A percentile compares a stretch with the other conserved stretches of the same genome.
Conservation (phyloP, 2,329 filamentous ascomycete species). For the Xylariaceae sp. region DNA sequence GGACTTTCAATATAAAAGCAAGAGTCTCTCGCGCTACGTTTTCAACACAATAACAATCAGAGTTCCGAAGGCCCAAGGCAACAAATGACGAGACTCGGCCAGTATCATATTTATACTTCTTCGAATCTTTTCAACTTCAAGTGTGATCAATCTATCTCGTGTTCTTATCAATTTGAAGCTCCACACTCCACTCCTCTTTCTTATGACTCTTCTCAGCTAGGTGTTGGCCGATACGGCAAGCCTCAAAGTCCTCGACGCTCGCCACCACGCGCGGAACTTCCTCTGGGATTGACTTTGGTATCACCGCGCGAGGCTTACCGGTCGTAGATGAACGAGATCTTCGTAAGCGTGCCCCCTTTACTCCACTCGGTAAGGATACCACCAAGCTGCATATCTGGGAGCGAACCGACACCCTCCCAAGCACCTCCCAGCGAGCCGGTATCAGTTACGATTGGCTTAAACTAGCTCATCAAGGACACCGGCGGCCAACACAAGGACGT, state of each 20-base stretch:
- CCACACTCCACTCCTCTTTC: neutral
- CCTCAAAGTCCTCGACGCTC: neutral
- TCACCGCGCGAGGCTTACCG: neutral
- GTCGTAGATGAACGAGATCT: neutral
- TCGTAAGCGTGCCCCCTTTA: neutral
- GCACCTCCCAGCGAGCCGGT: neutral
- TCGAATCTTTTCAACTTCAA: neutral
- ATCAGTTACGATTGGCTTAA: neutral
- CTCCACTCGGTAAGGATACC: neutral
- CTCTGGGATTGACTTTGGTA: neutral
- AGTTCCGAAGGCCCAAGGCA: neutral
- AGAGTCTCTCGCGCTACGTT: neutral
- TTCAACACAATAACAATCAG: neutral
- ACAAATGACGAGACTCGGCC: neutral
- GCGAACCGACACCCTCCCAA: neutral
- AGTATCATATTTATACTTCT: neutral
- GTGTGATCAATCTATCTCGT: neutral
- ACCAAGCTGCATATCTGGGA: neutral
- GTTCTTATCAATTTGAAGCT: neutral
- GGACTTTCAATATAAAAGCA: neutral
- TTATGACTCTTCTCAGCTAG: neutral
- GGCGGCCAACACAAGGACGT: neutral
- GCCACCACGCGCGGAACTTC: neutral
- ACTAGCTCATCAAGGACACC: neutral
- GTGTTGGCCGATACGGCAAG: neutral